Percentiles rank a stretch among this genome's conserved stretches.
phyloP scores from a whole-genome alignment of 768 basidiomycete species.

The Kwoniella dendrophila region DNA sequence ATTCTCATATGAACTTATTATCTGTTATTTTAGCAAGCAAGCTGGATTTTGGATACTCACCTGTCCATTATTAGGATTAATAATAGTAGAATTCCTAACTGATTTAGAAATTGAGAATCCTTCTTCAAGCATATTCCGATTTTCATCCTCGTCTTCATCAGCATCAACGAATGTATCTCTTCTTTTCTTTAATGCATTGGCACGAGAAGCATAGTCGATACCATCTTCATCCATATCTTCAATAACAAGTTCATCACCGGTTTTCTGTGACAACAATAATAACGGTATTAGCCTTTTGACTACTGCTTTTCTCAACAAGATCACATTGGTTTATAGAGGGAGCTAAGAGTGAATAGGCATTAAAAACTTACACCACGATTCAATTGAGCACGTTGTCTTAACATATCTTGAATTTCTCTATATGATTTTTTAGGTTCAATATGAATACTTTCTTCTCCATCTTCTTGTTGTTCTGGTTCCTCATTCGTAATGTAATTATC shows the following conservation, averaged over 20 bases:
- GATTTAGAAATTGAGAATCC: slow-evolving; percentile 14
- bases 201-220: neutral
- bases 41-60: too few species aligned
- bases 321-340: too few species aligned
- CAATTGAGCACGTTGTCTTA: slow-evolving; percentile 19
- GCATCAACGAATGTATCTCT: slow-evolving; percentile 8
- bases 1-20: too few species aligned
- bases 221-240: slow-evolving; percentile 14
- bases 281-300: too few species aligned
- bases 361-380: slow-evolving; percentile 28
- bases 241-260: neutral
- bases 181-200: neutral
- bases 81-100: too few species aligned
- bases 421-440: slow-evolving; percentile 1
- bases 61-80: too few species aligned
- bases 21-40: too few species aligned
- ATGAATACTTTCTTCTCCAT: neutral
- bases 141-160: slow-evolving; percentile 15
- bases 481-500: neutral
- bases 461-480: neutral
- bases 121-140: slow-evolving; percentile 12
- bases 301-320: too few species aligned
- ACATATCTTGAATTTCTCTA: slow-evolving; percentile 17
- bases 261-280: neutral
- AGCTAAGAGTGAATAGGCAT: too few species aligned